phyloP scores from a whole-genome alignment of 345 rosid genomes.

The Moricandia arvensis region DNA sequence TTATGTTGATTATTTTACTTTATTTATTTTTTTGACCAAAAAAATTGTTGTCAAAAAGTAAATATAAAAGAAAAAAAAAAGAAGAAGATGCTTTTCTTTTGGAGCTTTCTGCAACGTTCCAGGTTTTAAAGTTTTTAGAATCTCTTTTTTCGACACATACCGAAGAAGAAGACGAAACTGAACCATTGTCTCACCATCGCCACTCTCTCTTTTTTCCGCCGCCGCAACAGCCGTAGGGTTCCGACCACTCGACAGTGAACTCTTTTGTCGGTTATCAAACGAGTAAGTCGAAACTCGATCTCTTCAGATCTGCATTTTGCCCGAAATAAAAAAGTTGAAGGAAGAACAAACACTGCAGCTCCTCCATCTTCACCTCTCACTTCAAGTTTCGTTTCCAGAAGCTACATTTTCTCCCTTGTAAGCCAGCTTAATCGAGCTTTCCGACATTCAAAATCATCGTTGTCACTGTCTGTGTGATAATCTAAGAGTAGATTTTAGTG shows the following conservation, averaged over 20 bases:
- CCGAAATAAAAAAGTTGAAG: background rate
- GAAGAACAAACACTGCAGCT: background rate
- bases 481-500: background rate
- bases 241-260: conserved; percentile 6
- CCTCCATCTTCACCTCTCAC: background rate
- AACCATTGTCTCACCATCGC: conserved; percentile 1
- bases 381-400: conserved; percentile 10
- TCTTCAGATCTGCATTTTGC: conserved; percentile 34
- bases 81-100: conserved; percentile 32
- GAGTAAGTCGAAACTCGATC: background rate
- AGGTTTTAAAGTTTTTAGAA: conserved; percentile 12
- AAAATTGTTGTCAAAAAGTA: background rate
- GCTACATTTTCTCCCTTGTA: conserved; percentile 37
- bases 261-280: background rate
- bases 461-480: background rate
- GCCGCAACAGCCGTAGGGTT: conserved; percentile 22
- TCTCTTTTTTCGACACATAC: conserved; percentile 7
- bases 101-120: conserved; percentile 33
- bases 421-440: conserved; percentile 5
- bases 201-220: conserved; percentile 5
- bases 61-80: background rate
- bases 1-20: background rate
- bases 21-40: background rate
- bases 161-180: background rate
- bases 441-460: background rate